phyloP scores from a whole-genome alignment of 2,329 filamentous ascomycete genomes.

The Nemania diffusa region DNA sequence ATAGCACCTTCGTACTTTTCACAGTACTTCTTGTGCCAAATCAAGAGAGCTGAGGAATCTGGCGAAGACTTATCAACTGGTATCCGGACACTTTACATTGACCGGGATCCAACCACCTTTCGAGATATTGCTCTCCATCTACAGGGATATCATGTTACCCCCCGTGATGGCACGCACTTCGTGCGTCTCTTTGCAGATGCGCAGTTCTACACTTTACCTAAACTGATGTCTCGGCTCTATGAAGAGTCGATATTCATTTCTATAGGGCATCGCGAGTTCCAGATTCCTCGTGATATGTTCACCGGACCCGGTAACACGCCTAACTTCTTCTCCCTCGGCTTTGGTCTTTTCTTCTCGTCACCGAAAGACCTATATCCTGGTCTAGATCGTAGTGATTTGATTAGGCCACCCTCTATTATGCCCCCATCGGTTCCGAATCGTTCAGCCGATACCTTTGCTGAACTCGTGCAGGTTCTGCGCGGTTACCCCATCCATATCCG shows the following conservation, averaged over 20 bases:
- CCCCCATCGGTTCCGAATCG: slow-evolving; percentile 84
- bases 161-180: slow-evolving; percentile 85
- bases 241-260: slow-evolving; percentile 92
- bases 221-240: slow-evolving; percentile 89
- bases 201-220: slow-evolving; percentile 92
- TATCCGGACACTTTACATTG: slow-evolving; percentile 90
- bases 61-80: slow-evolving; percentile 61
- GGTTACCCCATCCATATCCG: slow-evolving; percentile 85
- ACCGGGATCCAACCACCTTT: slow-evolving; percentile 90
- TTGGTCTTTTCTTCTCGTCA: slow-evolving; percentile 85
- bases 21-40: slow-evolving; percentile 87
- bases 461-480: slow-evolving; percentile 82
- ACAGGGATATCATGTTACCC: slow-evolving; percentile 88
- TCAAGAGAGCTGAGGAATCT: slow-evolving; percentile 70
- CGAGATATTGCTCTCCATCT: slow-evolving; percentile 89
- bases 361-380: slow-evolving; percentile 87
- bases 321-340: slow-evolving; percentile 94
- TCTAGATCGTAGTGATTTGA: slow-evolving; percentile 78
- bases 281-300: slow-evolving; percentile 90
- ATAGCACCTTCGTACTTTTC: slow-evolving; percentile 97
- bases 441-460: slow-evolving; percentile 84
- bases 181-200: slow-evolving; percentile 94
- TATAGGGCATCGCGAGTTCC: slow-evolving; percentile 87
- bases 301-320: slow-evolving; percentile 87
- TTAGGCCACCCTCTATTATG: slow-evolving; percentile 86